Evolutionary conservation across 2,329 filamentous ascomycete genomes (phyloP).

Genomic region (Phialocephala subalpina): DNA sequence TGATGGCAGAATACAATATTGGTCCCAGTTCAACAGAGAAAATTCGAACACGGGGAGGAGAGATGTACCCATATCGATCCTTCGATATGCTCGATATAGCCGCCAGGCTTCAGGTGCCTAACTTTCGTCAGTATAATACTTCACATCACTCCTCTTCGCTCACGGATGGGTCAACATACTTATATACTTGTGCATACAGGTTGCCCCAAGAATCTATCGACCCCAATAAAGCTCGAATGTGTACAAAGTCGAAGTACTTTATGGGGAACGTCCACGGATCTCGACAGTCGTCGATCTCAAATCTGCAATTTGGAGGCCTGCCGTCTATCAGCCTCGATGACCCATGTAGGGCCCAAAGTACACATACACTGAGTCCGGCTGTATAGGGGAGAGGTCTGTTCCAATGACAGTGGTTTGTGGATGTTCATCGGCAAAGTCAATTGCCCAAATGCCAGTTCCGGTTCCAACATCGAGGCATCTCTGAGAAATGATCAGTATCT

Average conservation of each 20-base stretch:
- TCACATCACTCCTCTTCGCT: background rate
- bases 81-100: constrained; percentile 46
- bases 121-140: background rate
- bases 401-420: constrained; percentile 43
- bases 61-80: constrained; percentile 28
- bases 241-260: constrained; percentile 67
- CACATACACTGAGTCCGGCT: constrained; percentile 51
- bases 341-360: too few relatives aligned
- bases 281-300: constrained; percentile 69
- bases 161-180: constrained; percentile 44
- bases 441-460: constrained; percentile 46
- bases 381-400: constrained; percentile 37
- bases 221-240: constrained; percentile 64
- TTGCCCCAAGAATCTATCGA: constrained; percentile 63
- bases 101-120: constrained; percentile 48
- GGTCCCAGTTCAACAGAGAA: background rate
- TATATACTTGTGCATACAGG: constrained; percentile 59
- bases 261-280: constrained; percentile 48
- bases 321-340: background rate
- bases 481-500: constrained; percentile 19
- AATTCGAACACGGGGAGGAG: background rate
- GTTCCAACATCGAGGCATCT: constrained; percentile 52
- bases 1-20: background rate
- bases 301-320: constrained; percentile 64
- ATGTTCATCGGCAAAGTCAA: constrained; percentile 46